Evolutionary conservation across 2,329 filamentous ascomycete species (phyloP), one percentile per base, ranked within the genome.

Genomic region (Aspergillus quadrilineatus): DNA sequence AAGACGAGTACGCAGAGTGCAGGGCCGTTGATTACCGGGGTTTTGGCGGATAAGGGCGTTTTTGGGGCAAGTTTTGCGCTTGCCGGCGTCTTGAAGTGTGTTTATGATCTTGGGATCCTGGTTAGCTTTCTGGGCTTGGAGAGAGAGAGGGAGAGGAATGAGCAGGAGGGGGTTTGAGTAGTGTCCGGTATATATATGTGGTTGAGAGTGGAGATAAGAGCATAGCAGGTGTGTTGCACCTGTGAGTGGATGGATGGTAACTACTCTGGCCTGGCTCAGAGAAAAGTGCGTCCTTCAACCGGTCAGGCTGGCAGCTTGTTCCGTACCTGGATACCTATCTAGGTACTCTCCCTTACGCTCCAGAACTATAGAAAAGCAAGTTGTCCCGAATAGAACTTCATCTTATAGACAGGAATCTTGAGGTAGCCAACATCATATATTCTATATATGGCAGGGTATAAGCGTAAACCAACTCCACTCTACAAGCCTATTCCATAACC

Each of bases 21-120:
- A 1, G 88, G 87, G 0, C 85, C 87, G 0, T 68, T 84, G 0
- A 74, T 88, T 15, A 89, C 87, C 0, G 89, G 88, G n/a, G 65
- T 85, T 0, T 65, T 90, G 44, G 84, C 85, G 0, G 79, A 79
- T 1, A 73, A 75, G 1, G 73, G 79, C 3, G 68, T 80, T 7
- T 87, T 88, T 65, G 86, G 86, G 75, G 75, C 86, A 1, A 81
- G 82, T 0, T 88, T 90, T 65, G 77, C 85, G 0, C 68, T 80
- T n/a, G 87, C 86, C 0, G 88, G 87, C 47, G 68, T 72, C 1
- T 68, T 89, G 62, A 89, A 89, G 69, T 80, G 79, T 0, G 63
- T 71, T 4, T 89, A 88, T 67, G 85, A 88, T 67, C 60, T 88
- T 26, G 79, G 81, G 0, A 76, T 87, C 64, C 66, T 87, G 43